Base-by-base conservation (phyloP, 2,329 filamentous ascomycete species). In the Fusarium circinatum region DNA sequence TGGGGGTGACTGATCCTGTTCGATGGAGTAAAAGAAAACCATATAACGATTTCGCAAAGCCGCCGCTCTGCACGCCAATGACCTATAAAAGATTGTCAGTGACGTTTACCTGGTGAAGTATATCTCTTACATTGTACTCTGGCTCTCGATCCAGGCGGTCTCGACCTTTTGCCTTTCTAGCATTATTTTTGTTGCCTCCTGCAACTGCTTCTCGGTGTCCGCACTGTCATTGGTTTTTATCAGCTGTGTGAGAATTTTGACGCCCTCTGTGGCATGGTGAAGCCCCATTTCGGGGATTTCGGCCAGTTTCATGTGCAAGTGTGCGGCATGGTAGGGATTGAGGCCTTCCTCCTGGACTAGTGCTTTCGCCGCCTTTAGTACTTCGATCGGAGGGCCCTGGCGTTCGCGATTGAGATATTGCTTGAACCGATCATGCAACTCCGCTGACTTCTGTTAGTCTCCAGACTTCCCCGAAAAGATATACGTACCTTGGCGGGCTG, bases 181-280 rank as follows among this genome's bases (percentile, higher is more conserved):
- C 34, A 28, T n/a, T 14, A 38, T 8, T 22, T 13, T 9, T 26
- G 8, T 9, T 54, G 24, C 18, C 24, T 39, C 34, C 24, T 28
- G 20, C 24, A 26, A 18, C 34, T 26, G 1, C 5, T 2, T 3
- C 10, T 3, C 8, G 8, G 28, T 38, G 34, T 1, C 6, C 17
- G 1, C 6, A 47, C 18, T 48, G 45, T 22, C 7, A 22, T 28
- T 3, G 18, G 20, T 39, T 18, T 26, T 3, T 17, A 12, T 13
- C 34, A 54, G 24, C 24, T 39, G 10, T 22, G 5, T n/a, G 14
- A 39, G 20, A 22, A 0, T 22, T n/a, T 4, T 17, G 18, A 54
- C 14, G 9, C 20, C 0, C 20, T 17, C 26, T 38, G 2, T 9
- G 10, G 51, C 24, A 39, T 54, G 51, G 14, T 28, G 5, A 15